Evolutionary conservation across 352 stramenopile genomes (phyloP).

Genomic region (Phytophthora macrochlamydospora): DNA sequence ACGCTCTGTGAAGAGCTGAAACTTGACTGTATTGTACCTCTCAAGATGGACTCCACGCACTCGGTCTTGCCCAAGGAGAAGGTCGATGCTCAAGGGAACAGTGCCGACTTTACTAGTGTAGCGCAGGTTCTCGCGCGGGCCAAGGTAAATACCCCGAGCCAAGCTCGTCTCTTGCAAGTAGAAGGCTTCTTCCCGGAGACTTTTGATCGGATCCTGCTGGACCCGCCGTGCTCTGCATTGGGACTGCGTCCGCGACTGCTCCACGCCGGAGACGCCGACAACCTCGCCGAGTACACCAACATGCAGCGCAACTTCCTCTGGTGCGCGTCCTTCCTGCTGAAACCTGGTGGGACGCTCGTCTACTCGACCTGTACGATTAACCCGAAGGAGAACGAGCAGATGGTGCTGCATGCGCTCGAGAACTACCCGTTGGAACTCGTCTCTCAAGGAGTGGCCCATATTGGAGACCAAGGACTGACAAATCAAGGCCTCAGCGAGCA

Average conservation of each 20-base stretch:
- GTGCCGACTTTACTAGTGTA: conserved; percentile 39
- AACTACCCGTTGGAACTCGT: conserved; percentile 88
- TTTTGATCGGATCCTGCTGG: conserved; percentile 94
- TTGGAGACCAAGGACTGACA: conserved; percentile 73
- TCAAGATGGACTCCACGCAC: conserved; percentile 91
- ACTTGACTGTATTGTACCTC: conserved; percentile 60
- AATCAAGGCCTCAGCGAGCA: conserved; percentile 76
- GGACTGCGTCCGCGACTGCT: conserved; percentile 92
- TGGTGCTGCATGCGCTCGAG: conserved; percentile 90
- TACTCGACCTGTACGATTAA: conserved; percentile 97
- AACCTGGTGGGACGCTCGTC: conserved; percentile 90
- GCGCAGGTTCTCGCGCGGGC: conserved; percentile 65
- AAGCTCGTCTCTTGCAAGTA: conserved; percentile 78
- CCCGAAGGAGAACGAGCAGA: conserved; percentile 92
- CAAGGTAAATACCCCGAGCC: conserved; percentile 42
- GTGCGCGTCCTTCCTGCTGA: conserved; percentile 89
- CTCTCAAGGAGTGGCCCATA: conserved; percentile 46
- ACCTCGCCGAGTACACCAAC: conserved; percentile 79
- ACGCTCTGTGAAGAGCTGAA: conserved; percentile 75
- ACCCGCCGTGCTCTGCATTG: conserved; percentile 92
- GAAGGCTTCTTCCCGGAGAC: conserved; percentile 91
- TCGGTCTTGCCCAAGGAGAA: conserved; percentile 64
- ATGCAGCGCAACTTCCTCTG: conserved; percentile 91
- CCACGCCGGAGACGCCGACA: conserved; percentile 72
- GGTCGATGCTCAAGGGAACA: conserved; percentile 24